Percentiles rank a stretch among this genome's conserved stretches.
phyloP scores from a whole-genome alignment of 148 eudicot species.

The Dysphania ambrosioides region DNA sequence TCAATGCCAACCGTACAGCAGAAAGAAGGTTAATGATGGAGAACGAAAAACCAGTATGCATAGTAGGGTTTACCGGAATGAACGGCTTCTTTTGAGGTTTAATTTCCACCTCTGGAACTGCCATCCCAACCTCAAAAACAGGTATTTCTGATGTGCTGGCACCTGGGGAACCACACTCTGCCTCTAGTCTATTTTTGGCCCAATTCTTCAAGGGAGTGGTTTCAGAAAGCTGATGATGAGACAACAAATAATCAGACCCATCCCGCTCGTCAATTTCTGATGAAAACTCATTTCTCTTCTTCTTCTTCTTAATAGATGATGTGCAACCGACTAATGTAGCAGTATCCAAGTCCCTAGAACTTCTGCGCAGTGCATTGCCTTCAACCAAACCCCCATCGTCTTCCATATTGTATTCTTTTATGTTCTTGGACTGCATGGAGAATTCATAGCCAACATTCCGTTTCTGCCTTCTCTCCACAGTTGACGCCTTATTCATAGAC shows the following conservation, averaged over 20 bases:
- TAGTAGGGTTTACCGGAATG: conserved; percentile 64
- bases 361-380: conserved; percentile 27
- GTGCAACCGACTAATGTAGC: conserved; percentile 40
- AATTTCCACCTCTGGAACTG: conserved; percentile 54
- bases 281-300: conserved; percentile 41
- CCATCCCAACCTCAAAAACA: conserved; percentile 41
- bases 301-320: conserved; percentile 53
- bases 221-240: conserved; percentile 46
- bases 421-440: conserved; percentile 35
- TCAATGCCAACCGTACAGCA: conserved; percentile 80
- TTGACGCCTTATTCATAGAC: conserved; percentile 36
- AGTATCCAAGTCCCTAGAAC: conserved; percentile 40
- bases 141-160: conserved; percentile 41
- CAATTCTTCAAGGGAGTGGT: conserved; percentile 39
- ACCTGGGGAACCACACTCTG: conserved; percentile 35
- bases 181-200: conserved; percentile 58
- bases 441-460: conserved; percentile 42
- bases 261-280: conserved; percentile 38
- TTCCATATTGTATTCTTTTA: conserved; percentile 37
- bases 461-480: conserved; percentile 44
- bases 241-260: conserved; percentile 32
- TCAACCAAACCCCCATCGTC: conserved; percentile 40
- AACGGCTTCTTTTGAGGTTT: conserved; percentile 62
- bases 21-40: conserved; percentile 88
- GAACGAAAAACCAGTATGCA: conserved; percentile 80